Base-by-base conservation (phyloP, 2,329 filamentous ascomycete genomes). In the Colletotrichum cuscutae region DNA sequence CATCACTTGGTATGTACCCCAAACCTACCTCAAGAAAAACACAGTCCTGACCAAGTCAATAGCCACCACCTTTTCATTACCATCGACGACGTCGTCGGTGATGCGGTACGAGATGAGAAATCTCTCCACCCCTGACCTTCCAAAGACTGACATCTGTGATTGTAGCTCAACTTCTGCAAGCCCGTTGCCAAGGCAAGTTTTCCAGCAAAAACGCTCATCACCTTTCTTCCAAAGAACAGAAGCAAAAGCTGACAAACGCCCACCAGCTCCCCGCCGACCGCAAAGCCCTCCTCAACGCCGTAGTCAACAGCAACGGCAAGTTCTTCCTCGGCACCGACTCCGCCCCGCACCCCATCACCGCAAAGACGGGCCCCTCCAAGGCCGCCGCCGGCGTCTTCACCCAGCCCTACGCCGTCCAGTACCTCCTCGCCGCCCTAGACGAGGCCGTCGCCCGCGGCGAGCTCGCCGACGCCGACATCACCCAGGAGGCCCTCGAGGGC, bases 31-130 rank as follows among this genome's bases (percentile, higher is more conserved):
- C 5, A 12, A 11, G 11, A 42, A 12, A 0, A 7, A n/a, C 2
- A n/a, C 1, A 59, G 13, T 3, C 9, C 71, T 22, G 22, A 67
- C 65, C 19, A 42, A 32, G 12, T 1, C 2, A 2, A 12, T 76
- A 98, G 95, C 2, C 95, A 98, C 79, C 95, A 98, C 79, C 86
- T 97, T 26, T 95, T 90, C 76, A 87, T 98, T 37, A 94, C 93
- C 13, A 91, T 94, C 19, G 93, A 97, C 77, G 91, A 95, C 77
- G 85, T 83, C 72, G 83, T 84, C 70, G 93, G 92, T 86, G 90
- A 91, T 24, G 86, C 84, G 24, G 71, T 73, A 73, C 5, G 68
- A 12, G 19, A 78, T 79, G 30, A 46, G 5, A 63, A 3, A 7
- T 8, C 32, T 24, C 9, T 5, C 2, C n/a, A 22, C 3, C 7